phyloP scores from a whole-genome alignment of 2,329 filamentous ascomycete species.

The Calonectria naviculata region DNA sequence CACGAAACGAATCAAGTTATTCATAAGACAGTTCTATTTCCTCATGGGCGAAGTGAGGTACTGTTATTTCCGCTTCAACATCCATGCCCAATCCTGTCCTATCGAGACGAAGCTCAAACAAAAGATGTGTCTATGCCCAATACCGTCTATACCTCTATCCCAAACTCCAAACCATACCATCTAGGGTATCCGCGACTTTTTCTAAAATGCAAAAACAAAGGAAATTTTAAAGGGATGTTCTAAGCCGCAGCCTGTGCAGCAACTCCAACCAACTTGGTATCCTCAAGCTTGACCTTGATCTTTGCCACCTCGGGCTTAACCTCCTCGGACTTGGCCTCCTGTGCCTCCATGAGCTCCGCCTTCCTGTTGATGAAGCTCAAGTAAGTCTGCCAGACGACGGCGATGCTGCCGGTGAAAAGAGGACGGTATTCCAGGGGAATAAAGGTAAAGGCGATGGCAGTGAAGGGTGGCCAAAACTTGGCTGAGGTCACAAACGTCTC shows the following conservation, averaged over 20 bases:
- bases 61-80: neutral
- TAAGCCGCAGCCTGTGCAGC: conserved; percentile 14
- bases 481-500: conserved; percentile 80
- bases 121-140: neutral
- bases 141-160: neutral
- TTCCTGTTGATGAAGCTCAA: conserved; percentile 81
- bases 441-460: conserved; percentile 88
- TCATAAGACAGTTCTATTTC: neutral
- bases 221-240: neutral
- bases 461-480: conserved; percentile 91
- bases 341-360: conserved; percentile 63
- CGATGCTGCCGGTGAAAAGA: conserved; percentile 82
- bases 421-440: conserved; percentile 82
- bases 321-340: conserved; percentile 17
- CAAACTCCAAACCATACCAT: neutral
- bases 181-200: conserved; percentile 1
- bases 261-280: neutral
- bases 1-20: too few species aligned
- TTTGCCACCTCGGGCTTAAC: conserved; percentile 15
- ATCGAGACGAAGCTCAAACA: neutral
- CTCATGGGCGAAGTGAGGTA: neutral
- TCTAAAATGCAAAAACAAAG: neutral
- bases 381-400: conserved; percentile 94
- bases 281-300: neutral
- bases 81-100: too few species aligned